These are phyloP conservation scores for Ochetophila trinervis DNA, from an alignment of 306 rosid species.

Conservation along the genomic window DNA sequence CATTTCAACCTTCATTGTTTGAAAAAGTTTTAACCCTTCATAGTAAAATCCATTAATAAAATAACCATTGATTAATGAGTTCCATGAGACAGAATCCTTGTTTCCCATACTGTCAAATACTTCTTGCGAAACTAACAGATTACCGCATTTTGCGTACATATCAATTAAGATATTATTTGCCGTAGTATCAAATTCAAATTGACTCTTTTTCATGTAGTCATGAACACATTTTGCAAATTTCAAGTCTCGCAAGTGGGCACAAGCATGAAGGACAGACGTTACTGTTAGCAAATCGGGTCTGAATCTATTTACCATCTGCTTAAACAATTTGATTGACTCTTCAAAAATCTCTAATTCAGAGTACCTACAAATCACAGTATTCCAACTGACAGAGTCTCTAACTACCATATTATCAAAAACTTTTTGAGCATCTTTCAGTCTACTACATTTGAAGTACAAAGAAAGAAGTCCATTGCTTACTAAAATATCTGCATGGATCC, in stretches of 20 bases:
- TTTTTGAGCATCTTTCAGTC: constrained; percentile 24
- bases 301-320: constrained; percentile 29
- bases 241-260: constrained; percentile 30
- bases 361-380: constrained; percentile 58
- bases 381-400: constrained; percentile 58
- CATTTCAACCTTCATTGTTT: constrained; percentile 25
- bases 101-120: constrained; percentile 43
- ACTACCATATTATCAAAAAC: constrained; percentile 52
- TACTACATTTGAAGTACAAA: constrained; percentile 32
- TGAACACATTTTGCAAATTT: constrained; percentile 41
- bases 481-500: constrained; percentile 27
- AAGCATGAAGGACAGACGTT: constrained; percentile 33
- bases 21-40: constrained; percentile 28
- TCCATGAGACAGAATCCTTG: constrained; percentile 55
- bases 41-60: constrained; percentile 19
- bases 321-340: constrained; percentile 26
- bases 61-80: constrained; percentile 52
- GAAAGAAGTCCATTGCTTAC: constrained; percentile 37
- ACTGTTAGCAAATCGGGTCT: constrained; percentile 34
- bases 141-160: constrained; percentile 54
- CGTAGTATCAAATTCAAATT: constrained; percentile 35
- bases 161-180: constrained; percentile 42
- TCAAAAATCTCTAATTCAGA: constrained; percentile 28
- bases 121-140: constrained; percentile 39
- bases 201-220: constrained; percentile 40